A percentile compares a stretch with the other conserved stretches of the same genome.
These are phyloP conservation scores for Lactifluus echinatus DNA, from an alignment of 768 basidiomycete species.

Conservation along the genomic window DNA sequence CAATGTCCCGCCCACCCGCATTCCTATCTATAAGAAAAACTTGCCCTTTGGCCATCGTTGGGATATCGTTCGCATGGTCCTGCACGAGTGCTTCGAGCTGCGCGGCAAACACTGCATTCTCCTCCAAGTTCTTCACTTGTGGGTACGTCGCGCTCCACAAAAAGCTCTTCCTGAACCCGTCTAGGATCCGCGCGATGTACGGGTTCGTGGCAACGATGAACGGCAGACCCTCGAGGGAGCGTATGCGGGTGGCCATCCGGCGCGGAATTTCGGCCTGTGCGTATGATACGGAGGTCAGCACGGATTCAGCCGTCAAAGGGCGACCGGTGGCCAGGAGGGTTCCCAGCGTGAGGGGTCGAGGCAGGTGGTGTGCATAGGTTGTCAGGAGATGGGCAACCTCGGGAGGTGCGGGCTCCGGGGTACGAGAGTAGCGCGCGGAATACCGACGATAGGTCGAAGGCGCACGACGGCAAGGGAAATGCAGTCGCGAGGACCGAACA, in stretches of 20 bases:
- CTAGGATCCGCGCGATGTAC: conserved; percentile 63
- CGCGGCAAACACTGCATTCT: conserved; percentile 61
- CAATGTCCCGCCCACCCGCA: background rate
- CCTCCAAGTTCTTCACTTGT: conserved; percentile 51
- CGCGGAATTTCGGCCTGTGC: conserved; percentile 70
- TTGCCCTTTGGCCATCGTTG: conserved; percentile 84
- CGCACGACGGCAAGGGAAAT: background rate
- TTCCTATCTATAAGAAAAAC: background rate
- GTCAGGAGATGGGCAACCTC: conserved; percentile 54
- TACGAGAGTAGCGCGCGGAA: conserved; percentile 24
- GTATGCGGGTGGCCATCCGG: conserved; percentile 65
- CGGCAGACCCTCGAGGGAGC: conserved; percentile 65
- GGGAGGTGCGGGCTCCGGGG: conserved; percentile 41
- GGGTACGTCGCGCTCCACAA: conserved; percentile 59
- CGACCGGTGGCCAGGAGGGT: conserved; percentile 68
- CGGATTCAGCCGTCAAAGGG: conserved; percentile 60
- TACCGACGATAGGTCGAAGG: background rate
- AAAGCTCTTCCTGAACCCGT: conserved; percentile 64
- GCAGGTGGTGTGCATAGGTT: conserved; percentile 51
- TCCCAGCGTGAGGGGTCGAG: conserved; percentile 63
- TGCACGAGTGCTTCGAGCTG: conserved; percentile 65
- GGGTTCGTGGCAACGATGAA: conserved; percentile 89
- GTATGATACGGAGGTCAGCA: conserved; percentile 67
- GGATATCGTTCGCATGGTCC: conserved; percentile 80
- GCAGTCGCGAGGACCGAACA: background rate